These are phyloP conservation scores for Scutellaria galericulata DNA, from an alignment of 257 asterid genomes.

Conservation along the genomic window DNA sequence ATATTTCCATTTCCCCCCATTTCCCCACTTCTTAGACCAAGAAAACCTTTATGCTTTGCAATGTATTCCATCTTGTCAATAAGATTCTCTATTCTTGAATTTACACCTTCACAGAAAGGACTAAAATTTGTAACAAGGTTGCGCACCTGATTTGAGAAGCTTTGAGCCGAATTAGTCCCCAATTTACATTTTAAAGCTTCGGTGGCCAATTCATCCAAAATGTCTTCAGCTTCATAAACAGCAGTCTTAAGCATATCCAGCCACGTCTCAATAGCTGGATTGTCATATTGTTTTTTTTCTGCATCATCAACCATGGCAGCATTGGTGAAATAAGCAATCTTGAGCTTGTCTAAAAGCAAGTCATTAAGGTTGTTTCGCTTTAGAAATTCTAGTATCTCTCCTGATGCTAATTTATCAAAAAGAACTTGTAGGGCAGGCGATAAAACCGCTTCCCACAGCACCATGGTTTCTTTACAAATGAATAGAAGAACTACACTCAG, in stretches of 20 bases:
- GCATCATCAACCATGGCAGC: constrained; percentile 59
- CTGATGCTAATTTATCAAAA: constrained; percentile 53
- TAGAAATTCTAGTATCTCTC: constrained; percentile 46
- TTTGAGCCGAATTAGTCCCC: constrained; percentile 21
- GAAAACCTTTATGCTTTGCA: constrained; percentile 51
- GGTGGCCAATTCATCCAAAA: constrained; percentile 55
- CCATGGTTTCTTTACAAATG: constrained; percentile 35
- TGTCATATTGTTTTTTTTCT: constrained; percentile 53
- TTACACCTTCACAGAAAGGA: constrained; percentile 43
- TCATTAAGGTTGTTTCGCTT: constrained; percentile 44
- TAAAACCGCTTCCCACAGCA: constrained; percentile 40
- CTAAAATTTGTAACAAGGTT: constrained; percentile 34
- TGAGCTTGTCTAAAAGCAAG: constrained; percentile 52
- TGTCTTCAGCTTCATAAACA: constrained; percentile 59
- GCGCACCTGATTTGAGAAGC: constrained; percentile 43
- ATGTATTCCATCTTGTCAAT: constrained; percentile 50
- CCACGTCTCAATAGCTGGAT: constrained; percentile 56
- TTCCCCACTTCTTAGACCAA: constrained; percentile 46
- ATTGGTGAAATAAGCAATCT: constrained; percentile 54
- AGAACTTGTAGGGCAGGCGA: constrained; percentile 59
- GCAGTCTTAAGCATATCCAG: constrained; percentile 50
- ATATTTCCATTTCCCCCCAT: constrained; percentile 25
- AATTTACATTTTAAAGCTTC: constrained; percentile 49
- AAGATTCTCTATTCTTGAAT: constrained; percentile 45
- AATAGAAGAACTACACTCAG: not conserved